phyloP scores from a whole-genome alignment of 345 rosid genomes.

The Murraya paniculata region DNA sequence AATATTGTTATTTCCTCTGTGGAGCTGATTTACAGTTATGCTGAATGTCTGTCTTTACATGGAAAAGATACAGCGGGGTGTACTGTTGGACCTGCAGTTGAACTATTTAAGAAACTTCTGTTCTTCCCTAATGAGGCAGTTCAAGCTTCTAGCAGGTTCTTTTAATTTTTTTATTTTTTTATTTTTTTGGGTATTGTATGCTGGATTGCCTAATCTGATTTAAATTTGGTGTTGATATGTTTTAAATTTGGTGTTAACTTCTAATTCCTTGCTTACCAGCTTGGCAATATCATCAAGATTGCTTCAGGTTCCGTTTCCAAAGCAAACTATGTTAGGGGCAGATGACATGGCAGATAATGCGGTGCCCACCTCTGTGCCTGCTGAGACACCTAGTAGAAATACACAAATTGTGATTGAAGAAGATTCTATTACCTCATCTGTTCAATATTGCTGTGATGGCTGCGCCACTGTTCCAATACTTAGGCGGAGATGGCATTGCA shows the following conservation, averaged over 20 bases:
- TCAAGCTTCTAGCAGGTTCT: constrained; percentile 96
- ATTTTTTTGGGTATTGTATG: not conserved
- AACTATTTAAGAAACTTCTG: constrained; percentile 74
- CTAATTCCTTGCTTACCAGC: constrained; percentile 44
- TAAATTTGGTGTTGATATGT: constrained; percentile 5
- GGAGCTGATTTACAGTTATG: constrained; percentile 91
- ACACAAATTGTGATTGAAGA: constrained; percentile 90
- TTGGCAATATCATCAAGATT: constrained; percentile 96
- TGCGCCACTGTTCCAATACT: constrained; percentile 97
- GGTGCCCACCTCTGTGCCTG: constrained; percentile 51
- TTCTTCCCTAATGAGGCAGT: constrained; percentile 79
- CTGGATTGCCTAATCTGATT: constrained; percentile 1
- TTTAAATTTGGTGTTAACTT: constrained; percentile 13
- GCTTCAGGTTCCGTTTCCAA: constrained; percentile 99
- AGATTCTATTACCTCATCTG: constrained; percentile 91
- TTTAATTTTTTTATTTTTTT: not conserved
- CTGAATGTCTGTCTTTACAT: constrained; percentile 88
- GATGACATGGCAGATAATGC: constrained; percentile 75
- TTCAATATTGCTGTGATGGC: constrained; percentile 97
- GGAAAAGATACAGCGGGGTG: constrained; percentile 56
- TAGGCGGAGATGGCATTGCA: constrained; percentile 98
- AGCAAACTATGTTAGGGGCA: constrained; percentile 79
- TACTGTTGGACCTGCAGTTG: constrained; percentile 91
- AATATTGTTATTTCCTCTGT: constrained; percentile 85
- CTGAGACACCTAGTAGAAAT: constrained; percentile 61